Conservation (phyloP, 2,329 filamentous ascomycete species). For the Fusarium metavorans region DNA sequence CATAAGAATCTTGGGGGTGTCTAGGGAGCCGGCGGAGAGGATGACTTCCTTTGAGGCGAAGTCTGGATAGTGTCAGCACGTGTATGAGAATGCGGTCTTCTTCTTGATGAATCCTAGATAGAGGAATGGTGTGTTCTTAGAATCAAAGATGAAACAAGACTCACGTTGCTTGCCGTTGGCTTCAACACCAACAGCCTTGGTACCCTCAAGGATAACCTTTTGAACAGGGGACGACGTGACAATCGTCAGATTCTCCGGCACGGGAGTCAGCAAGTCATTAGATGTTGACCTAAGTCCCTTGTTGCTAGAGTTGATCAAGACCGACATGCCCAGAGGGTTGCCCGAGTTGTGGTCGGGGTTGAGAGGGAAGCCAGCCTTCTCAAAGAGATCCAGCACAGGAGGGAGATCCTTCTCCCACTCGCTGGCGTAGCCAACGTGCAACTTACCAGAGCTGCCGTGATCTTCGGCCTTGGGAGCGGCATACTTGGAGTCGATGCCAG, state of each 20-base stretch:
- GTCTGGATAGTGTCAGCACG: constrained; percentile 29
- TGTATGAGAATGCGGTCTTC: background rate
- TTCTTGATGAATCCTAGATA: too few species aligned
- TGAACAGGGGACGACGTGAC: constrained; percentile 35
- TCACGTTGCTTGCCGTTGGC: constrained; percentile 31
- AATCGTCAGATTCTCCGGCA: constrained; percentile 57
- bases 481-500: constrained; percentile 57
- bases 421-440: constrained; percentile 61
- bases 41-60: constrained; percentile 57
- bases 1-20: constrained; percentile 59
- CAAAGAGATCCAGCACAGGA: constrained; percentile 59
- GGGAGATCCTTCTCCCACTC: constrained; percentile 63
- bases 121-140: too few species aligned
- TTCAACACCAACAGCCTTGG: constrained; percentile 35
- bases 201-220: constrained; percentile 27
- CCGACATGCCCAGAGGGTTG: constrained; percentile 67
- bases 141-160: background rate
- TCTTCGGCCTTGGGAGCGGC: constrained; percentile 56
- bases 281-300: constrained; percentile 64
- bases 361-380: constrained; percentile 59
- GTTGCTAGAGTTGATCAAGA: constrained; percentile 62
- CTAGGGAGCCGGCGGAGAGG: constrained; percentile 56
- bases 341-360: constrained; percentile 70
- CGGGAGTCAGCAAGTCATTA: constrained; percentile 58
- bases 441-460: constrained; percentile 62